phyloP scores from a whole-genome alignment of 768 basidiomycete species.

The Serpula lacrymans region DNA sequence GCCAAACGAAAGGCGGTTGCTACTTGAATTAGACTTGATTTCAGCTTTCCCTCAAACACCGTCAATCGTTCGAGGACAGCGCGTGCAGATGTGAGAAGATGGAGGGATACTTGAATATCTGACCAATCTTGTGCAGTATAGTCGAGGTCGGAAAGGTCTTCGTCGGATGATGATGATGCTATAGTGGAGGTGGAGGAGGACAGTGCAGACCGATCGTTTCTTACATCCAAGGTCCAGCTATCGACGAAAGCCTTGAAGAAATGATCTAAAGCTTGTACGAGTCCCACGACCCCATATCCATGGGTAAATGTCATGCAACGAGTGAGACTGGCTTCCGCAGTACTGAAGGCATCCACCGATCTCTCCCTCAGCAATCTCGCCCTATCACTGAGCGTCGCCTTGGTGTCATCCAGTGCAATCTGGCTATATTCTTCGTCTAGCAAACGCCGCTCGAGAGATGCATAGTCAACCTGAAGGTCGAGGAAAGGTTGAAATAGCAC shows the following conservation, averaged over 20 bases:
- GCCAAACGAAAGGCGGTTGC: slow-evolving; percentile 57
- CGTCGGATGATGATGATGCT: slow-evolving; percentile 35
- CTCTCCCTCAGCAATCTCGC: slow-evolving; percentile 73
- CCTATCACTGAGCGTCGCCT: slow-evolving; percentile 45
- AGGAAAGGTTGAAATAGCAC: slow-evolving; percentile 93
- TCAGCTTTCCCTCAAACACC: slow-evolving; percentile 69
- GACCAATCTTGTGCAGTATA: slow-evolving; percentile 90
- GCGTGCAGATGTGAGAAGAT: slow-evolving; percentile 79
- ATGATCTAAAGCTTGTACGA: slow-evolving; percentile 71
- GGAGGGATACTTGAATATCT: slow-evolving; percentile 76
- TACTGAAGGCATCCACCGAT: slow-evolving; percentile 67
- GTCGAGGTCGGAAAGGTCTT: slow-evolving; percentile 77
- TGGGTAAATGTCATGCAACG: slow-evolving; percentile 82
- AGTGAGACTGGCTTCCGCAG: slow-evolving; percentile 75
- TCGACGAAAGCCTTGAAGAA: slow-evolving; percentile 72
- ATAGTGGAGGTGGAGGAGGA: slow-evolving; percentile 23
- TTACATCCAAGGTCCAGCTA: slow-evolving; percentile 53
- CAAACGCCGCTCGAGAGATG: slow-evolving; percentile 67
- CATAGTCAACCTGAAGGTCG: slow-evolving; percentile 86
- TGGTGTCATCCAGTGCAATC: slow-evolving; percentile 36
- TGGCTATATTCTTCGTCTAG: slow-evolving; percentile 58
- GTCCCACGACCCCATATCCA: slow-evolving; percentile 77
- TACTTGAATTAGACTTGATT: slow-evolving; percentile 53
- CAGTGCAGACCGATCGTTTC: slow-evolving; percentile 28
- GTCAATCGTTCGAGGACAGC: slow-evolving; percentile 65